Conservation (phyloP, 306 rosid species). For the Lathyrus sativus region DNA sequence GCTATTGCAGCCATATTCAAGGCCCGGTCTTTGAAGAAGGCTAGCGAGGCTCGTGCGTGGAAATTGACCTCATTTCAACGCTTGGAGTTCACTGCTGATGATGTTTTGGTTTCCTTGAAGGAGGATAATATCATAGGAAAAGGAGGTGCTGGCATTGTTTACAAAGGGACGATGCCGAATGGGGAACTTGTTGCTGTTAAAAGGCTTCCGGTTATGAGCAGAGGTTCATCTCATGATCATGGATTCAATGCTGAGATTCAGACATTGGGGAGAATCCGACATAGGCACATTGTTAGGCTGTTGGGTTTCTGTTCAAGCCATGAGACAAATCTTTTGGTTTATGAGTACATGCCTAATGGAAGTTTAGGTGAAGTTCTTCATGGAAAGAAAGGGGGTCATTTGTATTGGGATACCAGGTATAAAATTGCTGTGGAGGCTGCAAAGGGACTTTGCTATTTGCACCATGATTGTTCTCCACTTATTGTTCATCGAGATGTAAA, state of each 20-base stretch:
- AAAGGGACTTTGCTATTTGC: constrained; percentile 94
- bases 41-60: constrained; percentile 85
- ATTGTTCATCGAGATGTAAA: constrained; percentile 93
- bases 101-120: constrained; percentile 81
- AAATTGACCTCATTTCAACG: constrained; percentile 91
- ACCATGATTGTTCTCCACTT: constrained; percentile 94
- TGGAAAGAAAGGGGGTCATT: constrained; percentile 96
- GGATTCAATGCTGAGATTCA: constrained; percentile 99
- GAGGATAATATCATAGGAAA: constrained; percentile 95
- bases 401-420: constrained; percentile 88
- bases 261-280: constrained; percentile 86
- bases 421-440: constrained; percentile 94
- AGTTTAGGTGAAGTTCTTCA: constrained; percentile 96
- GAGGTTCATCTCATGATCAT: constrained; percentile 94
- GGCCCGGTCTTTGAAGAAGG: constrained; percentile 84
- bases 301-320: constrained; percentile 95
- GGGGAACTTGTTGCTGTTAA: constrained; percentile 88
- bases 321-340: constrained; percentile 91
- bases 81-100: constrained; percentile 86
- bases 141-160: constrained; percentile 99
- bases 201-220: constrained; percentile 85
- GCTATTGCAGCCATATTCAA: constrained; percentile 79
- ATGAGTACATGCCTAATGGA: constrained; percentile 97
- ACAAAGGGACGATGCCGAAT: constrained; percentile 77
- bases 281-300: constrained; percentile 86